A percentile compares a stretch with the other conserved stretches of the same genome.
phyloP scores from a whole-genome alignment of 2,329 filamentous ascomycete genomes.

The Ophiostoma piceae region DNA sequence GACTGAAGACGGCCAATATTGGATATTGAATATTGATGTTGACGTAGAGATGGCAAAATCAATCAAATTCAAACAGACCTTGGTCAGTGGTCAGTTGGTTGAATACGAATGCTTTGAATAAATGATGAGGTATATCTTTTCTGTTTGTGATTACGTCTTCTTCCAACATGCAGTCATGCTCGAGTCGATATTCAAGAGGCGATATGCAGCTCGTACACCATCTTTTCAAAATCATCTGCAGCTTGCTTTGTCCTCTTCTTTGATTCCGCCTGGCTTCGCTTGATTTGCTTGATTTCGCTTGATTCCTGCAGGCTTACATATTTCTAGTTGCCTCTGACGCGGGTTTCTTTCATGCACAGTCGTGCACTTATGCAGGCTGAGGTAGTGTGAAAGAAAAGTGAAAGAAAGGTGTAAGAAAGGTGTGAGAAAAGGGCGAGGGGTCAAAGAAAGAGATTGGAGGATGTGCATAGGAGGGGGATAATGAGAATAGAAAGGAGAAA shows the following conservation, averaged over 20 bases:
- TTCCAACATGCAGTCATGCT: background rate
- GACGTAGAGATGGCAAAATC: too few species aligned
- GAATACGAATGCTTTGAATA: background rate
- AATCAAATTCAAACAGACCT: background rate
- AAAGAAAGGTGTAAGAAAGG: too few species aligned
- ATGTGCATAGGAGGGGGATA: background rate
- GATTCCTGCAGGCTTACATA: background rate
- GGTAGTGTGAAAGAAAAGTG: slow-evolving; percentile 6
- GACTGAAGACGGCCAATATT: background rate
- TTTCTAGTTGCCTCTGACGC: background rate
- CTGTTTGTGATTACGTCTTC: background rate
- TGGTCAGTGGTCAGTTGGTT: background rate
- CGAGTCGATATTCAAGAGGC: background rate
- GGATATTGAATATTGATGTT: background rate
- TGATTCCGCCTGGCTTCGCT: background rate
- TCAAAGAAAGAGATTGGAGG: background rate
- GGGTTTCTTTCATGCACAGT: slow-evolving; percentile 12
- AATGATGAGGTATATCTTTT: background rate
- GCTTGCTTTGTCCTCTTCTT: background rate
- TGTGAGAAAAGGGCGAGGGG: background rate
- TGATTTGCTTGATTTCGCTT: background rate
- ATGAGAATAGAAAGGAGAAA: background rate
- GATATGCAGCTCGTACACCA: slow-evolving; percentile 10
- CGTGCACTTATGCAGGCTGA: slow-evolving; percentile 10
- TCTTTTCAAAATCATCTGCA: background rate